These are phyloP conservation scores for Hypoxylon fragiforme DNA, from an alignment of 495 filamentous ascomycete genomes.

Conservation along the genomic window DNA sequence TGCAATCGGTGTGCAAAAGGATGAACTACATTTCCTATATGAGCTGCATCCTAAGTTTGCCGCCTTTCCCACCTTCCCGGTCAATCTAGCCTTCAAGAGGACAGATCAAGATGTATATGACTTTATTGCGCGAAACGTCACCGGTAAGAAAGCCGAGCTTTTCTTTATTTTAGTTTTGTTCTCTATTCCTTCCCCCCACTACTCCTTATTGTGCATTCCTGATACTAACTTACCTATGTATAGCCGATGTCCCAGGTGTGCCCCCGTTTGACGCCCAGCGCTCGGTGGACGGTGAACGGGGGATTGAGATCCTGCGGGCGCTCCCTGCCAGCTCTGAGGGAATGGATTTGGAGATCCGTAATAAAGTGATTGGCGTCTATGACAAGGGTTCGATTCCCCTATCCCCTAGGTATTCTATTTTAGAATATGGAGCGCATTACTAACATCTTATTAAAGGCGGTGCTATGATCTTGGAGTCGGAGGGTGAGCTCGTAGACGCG, in stretches of 20 bases:
- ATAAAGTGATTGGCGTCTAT: neutral
- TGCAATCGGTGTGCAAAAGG: neutral
- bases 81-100: neutral
- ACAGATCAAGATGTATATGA: neutral
- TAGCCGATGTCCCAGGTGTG: neutral
- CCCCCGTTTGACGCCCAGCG: neutral
- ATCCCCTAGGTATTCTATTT: too few species aligned
- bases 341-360: neutral
- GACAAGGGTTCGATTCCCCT: neutral
- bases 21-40: neutral
- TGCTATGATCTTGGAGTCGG: neutral
- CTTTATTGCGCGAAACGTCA: neutral
- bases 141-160: neutral
- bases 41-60: neutral
- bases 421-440: neutral
- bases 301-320: neutral
- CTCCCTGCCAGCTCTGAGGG: neutral
- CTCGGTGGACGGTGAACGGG: neutral
- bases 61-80: neutral
- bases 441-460: neutral
- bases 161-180: too few species aligned
- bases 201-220: too few species aligned
- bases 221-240: neutral
- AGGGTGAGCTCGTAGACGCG: neutral
- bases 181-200: too few species aligned